Conservation (phyloP, 2,329 filamentous ascomycete species). For the Cladosporium sp. region DNA sequence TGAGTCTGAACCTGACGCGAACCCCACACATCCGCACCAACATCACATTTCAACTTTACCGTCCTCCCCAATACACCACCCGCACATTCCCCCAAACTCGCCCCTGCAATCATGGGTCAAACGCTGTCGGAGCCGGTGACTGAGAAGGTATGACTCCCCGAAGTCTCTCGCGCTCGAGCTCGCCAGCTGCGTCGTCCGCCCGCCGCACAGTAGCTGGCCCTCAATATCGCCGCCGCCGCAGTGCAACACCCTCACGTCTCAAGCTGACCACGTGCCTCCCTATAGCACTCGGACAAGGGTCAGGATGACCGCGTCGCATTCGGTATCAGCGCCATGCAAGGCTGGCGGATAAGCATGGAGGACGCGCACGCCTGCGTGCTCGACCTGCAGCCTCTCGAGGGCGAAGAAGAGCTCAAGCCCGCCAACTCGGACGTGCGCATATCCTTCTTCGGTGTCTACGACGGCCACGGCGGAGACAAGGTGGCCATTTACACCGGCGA, state of each 20-base stretch:
- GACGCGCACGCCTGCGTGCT: conserved; percentile 89
- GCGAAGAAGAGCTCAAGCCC: conserved; percentile 49
- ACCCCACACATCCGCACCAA: neutral
- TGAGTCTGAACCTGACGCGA: neutral
- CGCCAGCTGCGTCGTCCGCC: neutral
- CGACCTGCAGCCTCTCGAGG: conserved; percentile 67
- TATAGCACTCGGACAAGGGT: conserved; percentile 78
- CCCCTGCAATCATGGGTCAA: conserved; percentile 73
- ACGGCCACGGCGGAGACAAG: conserved; percentile 95
- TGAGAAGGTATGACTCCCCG: conserved; percentile 74
- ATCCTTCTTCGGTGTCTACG: conserved; percentile 96
- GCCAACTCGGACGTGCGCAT: conserved; percentile 67
- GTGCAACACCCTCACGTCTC: neutral
- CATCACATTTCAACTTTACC: conserved; percentile 6
- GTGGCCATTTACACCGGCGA: conserved; percentile 91
- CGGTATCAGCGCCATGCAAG: conserved; percentile 97
- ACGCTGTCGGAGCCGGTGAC: conserved; percentile 98
- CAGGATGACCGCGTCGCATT: conserved; percentile 90
- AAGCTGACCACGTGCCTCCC: conserved; percentile 5
- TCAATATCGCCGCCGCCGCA: conserved; percentile 10
- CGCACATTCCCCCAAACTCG: neutral
- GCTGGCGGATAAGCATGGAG: conserved; percentile 99
- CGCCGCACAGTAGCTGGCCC: neutral
- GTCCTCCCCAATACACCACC: neutral
- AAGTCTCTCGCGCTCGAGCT: neutral